Evolutionary conservation across 805 yeast species (phyloP).

Genomic region (Monosporozyma yasuniensis): DNA sequence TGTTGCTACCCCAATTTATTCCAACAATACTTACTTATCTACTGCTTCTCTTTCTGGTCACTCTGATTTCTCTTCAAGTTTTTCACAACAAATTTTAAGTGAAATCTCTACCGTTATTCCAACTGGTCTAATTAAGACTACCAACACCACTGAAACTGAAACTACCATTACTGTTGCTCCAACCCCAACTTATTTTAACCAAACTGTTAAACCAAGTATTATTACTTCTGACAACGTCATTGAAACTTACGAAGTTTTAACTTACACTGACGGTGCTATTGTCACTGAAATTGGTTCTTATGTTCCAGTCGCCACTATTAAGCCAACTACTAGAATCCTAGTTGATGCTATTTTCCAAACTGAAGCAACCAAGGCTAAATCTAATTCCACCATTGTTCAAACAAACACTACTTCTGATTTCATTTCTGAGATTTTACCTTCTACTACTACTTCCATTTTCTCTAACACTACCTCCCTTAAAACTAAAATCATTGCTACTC

Average conservation of each 20-base stretch:
- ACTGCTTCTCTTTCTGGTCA: background rate
- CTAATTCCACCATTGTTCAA: background rate
- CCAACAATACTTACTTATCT: background rate
- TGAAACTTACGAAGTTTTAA: background rate
- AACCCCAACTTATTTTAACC: background rate
- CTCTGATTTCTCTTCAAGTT: background rate
- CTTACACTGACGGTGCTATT: background rate
- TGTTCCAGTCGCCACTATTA: slow-evolving; percentile 1
- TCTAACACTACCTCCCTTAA: background rate
- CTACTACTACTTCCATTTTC: background rate
- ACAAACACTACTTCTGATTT: background rate
- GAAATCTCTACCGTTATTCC: background rate
- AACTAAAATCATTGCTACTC: slow-evolving; percentile 2
- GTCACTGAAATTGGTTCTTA: slow-evolving; percentile 3
- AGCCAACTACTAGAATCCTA: background rate
- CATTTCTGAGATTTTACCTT: background rate
- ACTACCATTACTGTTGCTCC: background rate
- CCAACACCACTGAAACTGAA: background rate
- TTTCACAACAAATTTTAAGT: background rate
- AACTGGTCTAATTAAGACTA: background rate
- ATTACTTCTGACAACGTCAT: background rate
- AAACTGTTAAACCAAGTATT: background rate
- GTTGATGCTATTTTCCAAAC: background rate
- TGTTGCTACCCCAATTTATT: background rate
- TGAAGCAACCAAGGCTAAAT: background rate